Evolutionary conservation across 2,329 filamentous ascomycete genomes (phyloP), one percentile per base, ranked within the genome.

Genomic region (Alternaria sp.): DNA sequence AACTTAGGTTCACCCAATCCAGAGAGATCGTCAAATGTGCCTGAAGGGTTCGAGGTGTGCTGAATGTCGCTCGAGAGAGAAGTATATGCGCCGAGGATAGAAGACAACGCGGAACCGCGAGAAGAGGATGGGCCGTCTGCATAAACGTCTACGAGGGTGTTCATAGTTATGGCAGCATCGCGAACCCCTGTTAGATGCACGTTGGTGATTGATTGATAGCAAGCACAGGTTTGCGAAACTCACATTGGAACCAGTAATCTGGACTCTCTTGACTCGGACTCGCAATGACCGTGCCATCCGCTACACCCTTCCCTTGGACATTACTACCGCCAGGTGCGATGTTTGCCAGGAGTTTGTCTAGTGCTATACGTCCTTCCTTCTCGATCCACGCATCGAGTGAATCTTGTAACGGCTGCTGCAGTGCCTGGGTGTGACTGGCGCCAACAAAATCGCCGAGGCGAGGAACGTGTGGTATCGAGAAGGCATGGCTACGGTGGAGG

Each of bases 241-340:
- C 49, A 80, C 81, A 83, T 66, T 82, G 80, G 63, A 78, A 83
- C 68, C 76, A 82, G 64, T 83, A 82, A 59, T 82, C 74, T 11
- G 81, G 81, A 18, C 72, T 67, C 3, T 75, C 59, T 28, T 70
- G 76, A 16, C 78, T 81, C 4, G 81, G 81, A 55, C 81, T 82
- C 27, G 81, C 81, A 34, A 83, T 69, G 2, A 82, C 80, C 4
- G 78, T 79, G 32, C 81, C 81, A 22, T 73, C 68, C 6, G 70
- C 77, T 6, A 78, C 80, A 18, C 71, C 74, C 32, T 68, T 57
- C 2, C 74, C 76, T 50, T 66, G 55, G 2, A 78, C 71, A 54
- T 81, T 80, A 10, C 67, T 63, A 7, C 81, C 81, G n/a, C 75
- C 72, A 8, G 81, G 81, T 3, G 79, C 77, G 36, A 82, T 72